Evolutionary conservation across 768 basidiomycete species (phyloP).

Genomic region (Termitomyces sp.): DNA sequence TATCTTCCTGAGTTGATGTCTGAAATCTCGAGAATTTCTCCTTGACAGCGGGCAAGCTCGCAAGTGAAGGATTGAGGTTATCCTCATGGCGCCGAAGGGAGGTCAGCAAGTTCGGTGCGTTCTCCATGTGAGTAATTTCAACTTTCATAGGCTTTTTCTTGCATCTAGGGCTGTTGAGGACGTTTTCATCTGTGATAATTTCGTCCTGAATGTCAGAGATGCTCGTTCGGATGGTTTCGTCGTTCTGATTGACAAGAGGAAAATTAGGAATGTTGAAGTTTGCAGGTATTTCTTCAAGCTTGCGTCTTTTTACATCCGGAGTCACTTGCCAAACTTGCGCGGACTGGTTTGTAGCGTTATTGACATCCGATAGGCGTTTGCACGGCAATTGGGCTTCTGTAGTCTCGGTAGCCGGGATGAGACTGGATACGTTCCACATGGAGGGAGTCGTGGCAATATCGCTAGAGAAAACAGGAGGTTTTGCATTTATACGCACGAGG

Average conservation of each 20-base stretch:
- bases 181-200: neutral
- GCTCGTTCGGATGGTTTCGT: neutral
- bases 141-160: neutral
- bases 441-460: neutral
- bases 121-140: neutral
- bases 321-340: neutral
- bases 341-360: no score
- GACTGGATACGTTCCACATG: neutral
- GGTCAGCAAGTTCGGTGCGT: neutral
- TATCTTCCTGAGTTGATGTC: neutral
- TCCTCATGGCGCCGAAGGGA: neutral
- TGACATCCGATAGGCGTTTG: conserved; percentile 30
- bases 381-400: conserved; percentile 23
- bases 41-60: neutral
- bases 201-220: neutral
- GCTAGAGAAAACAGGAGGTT: neutral
- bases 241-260: neutral
- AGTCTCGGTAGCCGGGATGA: conserved; percentile 14
- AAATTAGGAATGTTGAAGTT: conserved; percentile 16
- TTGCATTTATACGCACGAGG: neutral
- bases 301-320: conserved; percentile 19
- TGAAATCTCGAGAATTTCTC: neutral
- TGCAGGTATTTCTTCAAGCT: conserved; percentile 16
- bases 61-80: neutral
- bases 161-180: neutral